Base-by-base conservation (phyloP, 306 rosid genomes). In the Argentina anserina region DNA sequence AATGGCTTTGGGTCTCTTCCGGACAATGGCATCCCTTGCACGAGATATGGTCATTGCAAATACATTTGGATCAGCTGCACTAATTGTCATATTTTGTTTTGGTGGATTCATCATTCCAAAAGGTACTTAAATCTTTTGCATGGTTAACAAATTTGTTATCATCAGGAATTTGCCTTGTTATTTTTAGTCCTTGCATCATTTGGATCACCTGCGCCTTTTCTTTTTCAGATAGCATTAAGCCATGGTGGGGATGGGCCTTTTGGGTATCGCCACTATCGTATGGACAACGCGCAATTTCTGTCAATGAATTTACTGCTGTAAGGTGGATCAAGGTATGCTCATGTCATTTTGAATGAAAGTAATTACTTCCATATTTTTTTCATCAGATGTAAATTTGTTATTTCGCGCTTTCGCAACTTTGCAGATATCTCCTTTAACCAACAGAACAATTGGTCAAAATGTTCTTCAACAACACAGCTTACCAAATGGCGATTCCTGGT, bases 1-100 rank as follows among this genome's bases (percentile, higher is more conserved):
- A 86, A 92, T 92, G 98, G 97, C 92, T 69, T 58, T 92, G 80
- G 96, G 98, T 78, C 91, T 92, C 75, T 92, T 88, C 75, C 89
- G 98, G 75, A 62, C 81, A 85, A 88, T 92, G 92, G 98, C 96
- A 65, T 8, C 93, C 41, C 33, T 90, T 60, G 76, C 98, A 21
- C 75, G 97, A 53, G 98, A 92, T 73, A 92, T 88, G 92, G 89
- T 92, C 72, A 71, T 88, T 78, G 92, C 98, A 64, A 90, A 88
- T 80, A 92, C 97, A 36, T 92, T 88, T 74, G 98, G 93, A 76
- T 84, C 97, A 76, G 98, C 98, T 53, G 87, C 97, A 28, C 55
- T 92, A 7, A 72, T 92, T 42, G 0, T 83, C 80, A 62, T 90
- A 76, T 88, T 92, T 81, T 77, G 86, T 81, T 74, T 90, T 42